phyloP scores from a whole-genome alignment of 345 rosid species.

The Euphorbia peplus region DNA sequence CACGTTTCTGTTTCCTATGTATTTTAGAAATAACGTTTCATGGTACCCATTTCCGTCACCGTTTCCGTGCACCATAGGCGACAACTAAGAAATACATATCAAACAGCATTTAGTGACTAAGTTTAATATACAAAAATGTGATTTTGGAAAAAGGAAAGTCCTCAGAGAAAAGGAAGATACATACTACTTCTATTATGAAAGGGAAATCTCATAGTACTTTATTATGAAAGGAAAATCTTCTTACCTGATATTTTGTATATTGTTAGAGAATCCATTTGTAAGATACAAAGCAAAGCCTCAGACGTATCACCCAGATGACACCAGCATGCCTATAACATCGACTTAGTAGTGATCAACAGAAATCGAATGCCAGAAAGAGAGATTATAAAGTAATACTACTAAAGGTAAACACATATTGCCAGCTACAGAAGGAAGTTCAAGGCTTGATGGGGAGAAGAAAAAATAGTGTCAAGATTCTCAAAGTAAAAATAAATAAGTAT shows the following conservation, averaged over 20 bases:
- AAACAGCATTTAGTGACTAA: neutral
- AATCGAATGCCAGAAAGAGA: neutral
- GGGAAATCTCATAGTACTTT: neutral
- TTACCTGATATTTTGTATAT: constrained; percentile 77
- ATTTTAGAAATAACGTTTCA: too few species aligned
- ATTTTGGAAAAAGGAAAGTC: neutral
- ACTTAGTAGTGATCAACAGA: neutral
- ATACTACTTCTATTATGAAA: neutral
- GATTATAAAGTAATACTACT: neutral
- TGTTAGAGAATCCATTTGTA: constrained; percentile 62
- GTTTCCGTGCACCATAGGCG: too few species aligned
- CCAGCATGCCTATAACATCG: constrained; percentile 80
- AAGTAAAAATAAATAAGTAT: neutral
- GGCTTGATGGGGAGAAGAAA: neutral
- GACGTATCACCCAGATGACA: constrained; percentile 57
- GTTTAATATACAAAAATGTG: neutral
- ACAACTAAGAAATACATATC: neutral
- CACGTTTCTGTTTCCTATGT: too few species aligned
- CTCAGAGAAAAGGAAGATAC: neutral
- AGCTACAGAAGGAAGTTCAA: neutral
- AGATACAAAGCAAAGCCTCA: constrained; percentile 73
- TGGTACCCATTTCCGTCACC: too few species aligned
- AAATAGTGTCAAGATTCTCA: neutral
- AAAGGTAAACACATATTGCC: neutral
- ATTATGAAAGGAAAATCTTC: constrained; percentile 22